Evolutionary conservation across 169 alveolate species (phyloP), one percentile per base, ranked within the genome.

Genomic region (Besnoitia besnoiti): DNA sequence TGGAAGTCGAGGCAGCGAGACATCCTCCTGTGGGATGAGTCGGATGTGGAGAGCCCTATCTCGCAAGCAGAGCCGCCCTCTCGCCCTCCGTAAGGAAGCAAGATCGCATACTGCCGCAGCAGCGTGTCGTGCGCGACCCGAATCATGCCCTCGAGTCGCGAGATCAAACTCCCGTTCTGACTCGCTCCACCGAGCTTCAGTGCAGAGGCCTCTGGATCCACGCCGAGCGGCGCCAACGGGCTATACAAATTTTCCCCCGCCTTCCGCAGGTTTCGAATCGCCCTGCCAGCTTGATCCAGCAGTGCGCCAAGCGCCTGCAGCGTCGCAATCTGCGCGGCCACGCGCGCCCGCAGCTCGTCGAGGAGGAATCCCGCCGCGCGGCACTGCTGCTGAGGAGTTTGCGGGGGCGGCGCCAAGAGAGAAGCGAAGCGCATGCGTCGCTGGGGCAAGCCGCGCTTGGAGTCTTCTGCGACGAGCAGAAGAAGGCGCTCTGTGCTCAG

Each of bases 41-140:
- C n/a, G n/a, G n/a, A n/a, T n/a, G n/a, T n/a, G n/a, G n/a, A n/a
- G n/a, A n/a, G n/a, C n/a, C n/a, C n/a, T n/a, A n/a, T n/a, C n/a
- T n/a, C n/a, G 39, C 82, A 19, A 27, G n/a, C 24, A 73, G 47
- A 2, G 5, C n/a, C n/a, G 24, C 1, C 39, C 44, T 19, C 82
- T 73, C 82, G 8, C 82, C 82, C 39, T 77, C 59, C 59, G 33
- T 77, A 24, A 0, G 59, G 61, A 10, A 44, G 44, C 14, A 77
- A 55, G 24, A 77, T 19, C 35, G 33, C 49, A 40, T 42, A 77
- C 87, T 77, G 87, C 59, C 40, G 87, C n/a, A 77, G 87, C 37
- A 77, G 87, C 33, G 87, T 42, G 33, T 77, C 87, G 37, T 77
- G 87, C 7, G 87, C 87, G 21, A 40, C 3, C 27, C 47, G 14